Evolutionary conservation across 2,329 filamentous ascomycete species (phyloP).

Genomic region (Penicillium sp.): DNA sequence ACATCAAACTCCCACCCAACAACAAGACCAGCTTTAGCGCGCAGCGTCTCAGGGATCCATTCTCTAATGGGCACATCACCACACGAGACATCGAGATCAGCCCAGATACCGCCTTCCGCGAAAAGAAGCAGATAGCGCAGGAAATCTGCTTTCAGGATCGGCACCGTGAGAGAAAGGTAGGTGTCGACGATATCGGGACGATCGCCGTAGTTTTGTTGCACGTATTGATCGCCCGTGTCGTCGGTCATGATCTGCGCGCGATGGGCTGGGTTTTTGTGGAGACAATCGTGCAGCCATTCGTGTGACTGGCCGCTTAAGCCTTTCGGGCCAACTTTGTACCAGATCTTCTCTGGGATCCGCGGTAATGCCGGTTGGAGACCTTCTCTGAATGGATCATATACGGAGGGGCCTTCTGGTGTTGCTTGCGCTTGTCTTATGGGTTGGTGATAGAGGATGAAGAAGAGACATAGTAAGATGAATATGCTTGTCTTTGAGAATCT

Average conservation of each 20-base stretch:
- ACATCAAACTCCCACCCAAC: conserved; percentile 9
- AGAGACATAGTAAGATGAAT: conserved; percentile 1
- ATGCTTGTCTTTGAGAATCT: conserved; percentile 2
- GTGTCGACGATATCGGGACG: conserved; percentile 1
- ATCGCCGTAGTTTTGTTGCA: neutral
- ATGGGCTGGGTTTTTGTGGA: conserved; percentile 4
- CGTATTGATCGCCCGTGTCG: conserved; percentile 1
- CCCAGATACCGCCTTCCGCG: neutral
- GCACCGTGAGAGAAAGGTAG: conserved; percentile 1
- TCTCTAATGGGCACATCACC: conserved; percentile 2
- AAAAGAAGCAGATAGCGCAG: conserved; percentile 5
- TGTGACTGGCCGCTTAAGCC: conserved; percentile 1
- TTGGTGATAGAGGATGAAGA: conserved; percentile 5
- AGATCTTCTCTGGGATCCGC: conserved; percentile 3
- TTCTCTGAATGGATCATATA: neutral
- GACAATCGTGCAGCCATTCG: conserved; percentile 1
- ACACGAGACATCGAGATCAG: conserved; percentile 7
- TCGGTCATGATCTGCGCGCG: conserved; percentile 4
- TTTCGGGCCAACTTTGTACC: conserved; percentile 6
- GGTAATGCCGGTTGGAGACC: neutral
- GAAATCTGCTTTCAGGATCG: conserved; percentile 6
- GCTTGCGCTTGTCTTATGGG: neutral
- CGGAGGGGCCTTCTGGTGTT: neutral
- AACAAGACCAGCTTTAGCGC: neutral
- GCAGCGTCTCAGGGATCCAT: neutral